Conservation (phyloP, 176 grass and related monocot species). For the Metroxylon sagu region DNA sequence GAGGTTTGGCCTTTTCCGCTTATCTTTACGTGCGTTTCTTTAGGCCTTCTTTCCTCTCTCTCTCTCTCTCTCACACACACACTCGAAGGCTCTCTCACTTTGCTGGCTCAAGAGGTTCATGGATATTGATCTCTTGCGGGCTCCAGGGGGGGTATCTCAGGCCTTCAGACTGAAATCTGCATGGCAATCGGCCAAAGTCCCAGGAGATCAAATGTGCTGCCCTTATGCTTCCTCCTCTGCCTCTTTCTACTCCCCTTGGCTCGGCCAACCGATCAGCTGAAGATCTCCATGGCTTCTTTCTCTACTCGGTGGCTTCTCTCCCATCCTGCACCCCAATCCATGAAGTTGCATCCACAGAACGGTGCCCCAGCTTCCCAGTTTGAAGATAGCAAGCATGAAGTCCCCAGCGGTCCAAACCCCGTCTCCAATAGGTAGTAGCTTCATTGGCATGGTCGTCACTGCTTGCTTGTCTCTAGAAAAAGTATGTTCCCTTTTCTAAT, state of each 20-base stretch:
- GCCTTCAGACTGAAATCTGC: not conserved
- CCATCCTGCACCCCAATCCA: not conserved
- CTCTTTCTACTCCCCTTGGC: constrained; percentile 1
- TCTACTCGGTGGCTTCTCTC: not conserved
- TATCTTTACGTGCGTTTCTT: not conserved
- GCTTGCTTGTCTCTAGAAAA: too few species aligned
- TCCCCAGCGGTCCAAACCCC: constrained; percentile 11
- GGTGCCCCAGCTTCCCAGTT: not conserved
- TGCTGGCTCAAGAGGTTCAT: not conserved
- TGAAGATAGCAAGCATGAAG: constrained; percentile 7
- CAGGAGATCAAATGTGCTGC: not conserved
- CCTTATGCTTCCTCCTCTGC: constrained; percentile 1
- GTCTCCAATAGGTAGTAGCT: constrained; percentile 13
- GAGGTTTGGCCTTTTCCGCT: constrained; percentile 1
- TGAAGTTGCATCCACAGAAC: not conserved
- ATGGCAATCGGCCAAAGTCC: not conserved
- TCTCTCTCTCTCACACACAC: not conserved
- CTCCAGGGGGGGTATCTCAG: not conserved
- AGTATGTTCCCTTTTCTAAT: too few species aligned
- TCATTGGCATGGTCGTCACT: too few species aligned
- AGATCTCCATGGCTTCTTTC: not conserved
- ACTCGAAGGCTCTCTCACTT: too few species aligned
- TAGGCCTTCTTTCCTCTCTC: not conserved
- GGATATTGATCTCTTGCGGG: not conserved
- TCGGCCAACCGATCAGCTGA: not conserved